Evolutionary conservation across 176 grass and related monocot genomes (phyloP), one percentile per base, ranked within the genome.

Genomic region (Avena eriantha): DNA sequence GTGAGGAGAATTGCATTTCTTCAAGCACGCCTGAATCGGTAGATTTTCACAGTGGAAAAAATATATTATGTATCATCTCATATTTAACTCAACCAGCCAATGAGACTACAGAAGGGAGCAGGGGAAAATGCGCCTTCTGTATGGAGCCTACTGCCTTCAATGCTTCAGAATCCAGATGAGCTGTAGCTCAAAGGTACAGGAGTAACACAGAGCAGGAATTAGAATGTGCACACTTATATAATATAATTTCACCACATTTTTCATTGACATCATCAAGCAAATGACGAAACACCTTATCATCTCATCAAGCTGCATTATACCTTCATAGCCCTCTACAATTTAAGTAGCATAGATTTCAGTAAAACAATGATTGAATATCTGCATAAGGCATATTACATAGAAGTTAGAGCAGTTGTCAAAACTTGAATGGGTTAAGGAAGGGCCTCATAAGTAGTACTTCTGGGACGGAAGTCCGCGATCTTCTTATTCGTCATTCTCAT

Each of bases 401-500:
- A 46, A 84, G 82, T 83, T 36, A 45, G 33, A 22, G 69, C 76
- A 68, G 18, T 35, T 59, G 22, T 17, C 10, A 63, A 33, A 75
- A 82, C 84, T 87, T 84, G 87, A 86, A 95, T 86, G 64, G 89
- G 83, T 36, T 84, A 65, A 43, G 72, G 71, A 72, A 93, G 85
- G 65, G 84, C 84, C 61, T 89, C 68, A 21, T 60, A 89, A 87
- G 89, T 86, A 89, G 80, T 47, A 77, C 73, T 57, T n/a, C 89
- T 87, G 29, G 89, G 80, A 10, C 93, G 82, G 72, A 92, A 89
- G 39, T 93, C 89, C 41, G 86, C 88, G 11, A 93, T 89, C 59
- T 89, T 86, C 74, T 90, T 91, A 55, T 91, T 94, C 81, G 5
- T 95, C 91, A 82, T 95, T 95, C 70, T 89, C 89, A 88, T 91